These are phyloP conservation scores for Microglena sp. DNA, from an alignment of 139 green algal genomes.

Conservation along the genomic window DNA sequence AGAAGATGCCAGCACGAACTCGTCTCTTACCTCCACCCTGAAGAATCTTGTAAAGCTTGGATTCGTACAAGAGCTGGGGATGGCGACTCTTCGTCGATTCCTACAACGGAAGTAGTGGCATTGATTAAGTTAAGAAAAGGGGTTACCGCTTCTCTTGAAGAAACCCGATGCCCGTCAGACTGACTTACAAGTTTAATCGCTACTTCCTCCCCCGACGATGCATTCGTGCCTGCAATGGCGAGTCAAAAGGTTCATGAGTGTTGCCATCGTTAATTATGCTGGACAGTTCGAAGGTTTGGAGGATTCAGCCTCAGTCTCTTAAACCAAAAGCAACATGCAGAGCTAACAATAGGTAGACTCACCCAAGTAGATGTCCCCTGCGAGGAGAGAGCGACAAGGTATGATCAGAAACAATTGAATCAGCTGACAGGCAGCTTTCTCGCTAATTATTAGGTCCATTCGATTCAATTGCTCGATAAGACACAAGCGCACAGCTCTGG, in stretches of 20 bases:
- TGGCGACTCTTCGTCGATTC: conserved; percentile 82
- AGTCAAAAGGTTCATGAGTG: conserved; percentile 16
- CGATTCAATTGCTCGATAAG: too few species aligned
- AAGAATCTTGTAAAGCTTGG: conserved; percentile 92
- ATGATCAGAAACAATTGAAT: too few species aligned
- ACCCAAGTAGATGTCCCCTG: too few species aligned
- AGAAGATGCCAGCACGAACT: not conserved
- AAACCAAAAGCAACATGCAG: too few species aligned
- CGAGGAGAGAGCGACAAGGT: too few species aligned
- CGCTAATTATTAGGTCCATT: too few species aligned
- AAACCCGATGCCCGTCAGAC: not conserved
- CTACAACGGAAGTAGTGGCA: conserved; percentile 31
- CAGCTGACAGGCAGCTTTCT: too few species aligned
- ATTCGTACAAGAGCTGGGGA: conserved; percentile 91
- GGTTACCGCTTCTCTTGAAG: not conserved
- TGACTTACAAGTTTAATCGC: conserved; percentile 94
- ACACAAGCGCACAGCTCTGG: too few species aligned
- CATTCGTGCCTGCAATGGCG: conserved; percentile 77
- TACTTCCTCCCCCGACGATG: conserved; percentile 97
- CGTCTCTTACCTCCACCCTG: conserved; percentile 66
- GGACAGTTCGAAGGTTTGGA: too few species aligned
- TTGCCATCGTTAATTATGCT: conserved; percentile 21
- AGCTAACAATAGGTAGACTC: too few species aligned
- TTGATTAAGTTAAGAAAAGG: too few species aligned
- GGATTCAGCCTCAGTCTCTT: too few species aligned